Evolutionary conservation across 306 rosid genomes (phyloP).

Genomic region (Casuarina equisetifolia): DNA sequence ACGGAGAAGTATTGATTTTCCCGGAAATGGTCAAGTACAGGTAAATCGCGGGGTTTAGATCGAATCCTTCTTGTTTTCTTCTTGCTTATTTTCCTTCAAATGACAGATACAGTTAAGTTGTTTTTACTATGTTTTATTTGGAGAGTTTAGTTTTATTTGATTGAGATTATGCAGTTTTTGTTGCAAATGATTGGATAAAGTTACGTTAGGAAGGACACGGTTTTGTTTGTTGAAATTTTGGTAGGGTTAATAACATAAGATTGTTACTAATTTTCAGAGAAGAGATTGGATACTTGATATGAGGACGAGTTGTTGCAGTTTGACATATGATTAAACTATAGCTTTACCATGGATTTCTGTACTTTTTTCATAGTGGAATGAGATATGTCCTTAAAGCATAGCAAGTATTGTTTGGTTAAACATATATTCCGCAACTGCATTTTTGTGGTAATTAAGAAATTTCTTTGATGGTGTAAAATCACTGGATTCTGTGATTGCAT

Average conservation of each 20-base stretch:
- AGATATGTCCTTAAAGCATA: background rate
- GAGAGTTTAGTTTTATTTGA: background rate
- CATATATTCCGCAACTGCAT: background rate
- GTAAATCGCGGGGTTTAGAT: conserved; percentile 28
- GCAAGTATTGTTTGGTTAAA: background rate
- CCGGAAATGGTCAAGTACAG: conserved; percentile 85
- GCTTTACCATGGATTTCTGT: background rate
- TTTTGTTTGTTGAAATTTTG: background rate
- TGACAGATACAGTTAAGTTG: background rate
- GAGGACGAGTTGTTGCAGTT: background rate
- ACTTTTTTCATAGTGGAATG: background rate
- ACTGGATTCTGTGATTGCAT: background rate
- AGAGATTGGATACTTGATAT: background rate
- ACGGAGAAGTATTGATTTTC: conserved; percentile 79
- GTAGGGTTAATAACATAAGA: background rate
- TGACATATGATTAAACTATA: background rate
- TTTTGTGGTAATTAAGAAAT: background rate
- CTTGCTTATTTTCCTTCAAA: background rate
- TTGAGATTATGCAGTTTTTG: background rate
- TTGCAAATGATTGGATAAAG: background rate
- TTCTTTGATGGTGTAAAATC: no score
- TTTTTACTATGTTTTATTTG: background rate
- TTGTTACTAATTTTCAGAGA: background rate
- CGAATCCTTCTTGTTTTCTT: background rate
- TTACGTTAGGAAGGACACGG: background rate